These are phyloP conservation scores for Xylaria grammica DNA, from an alignment of 495 filamentous ascomycete genomes.

Conservation along the genomic window DNA sequence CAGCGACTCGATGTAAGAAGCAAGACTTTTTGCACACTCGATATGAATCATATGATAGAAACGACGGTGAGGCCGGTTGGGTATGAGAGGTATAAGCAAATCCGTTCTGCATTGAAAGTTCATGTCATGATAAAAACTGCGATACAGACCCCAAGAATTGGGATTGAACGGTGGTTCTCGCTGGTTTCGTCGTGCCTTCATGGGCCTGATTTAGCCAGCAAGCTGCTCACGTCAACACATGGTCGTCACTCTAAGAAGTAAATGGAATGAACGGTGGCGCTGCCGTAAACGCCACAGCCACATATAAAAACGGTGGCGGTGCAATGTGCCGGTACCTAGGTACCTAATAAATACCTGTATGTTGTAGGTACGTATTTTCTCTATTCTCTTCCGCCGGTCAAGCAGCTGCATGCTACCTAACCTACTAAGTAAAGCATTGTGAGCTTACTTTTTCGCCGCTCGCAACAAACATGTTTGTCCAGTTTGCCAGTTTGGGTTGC, in stretches of 20 bases:
- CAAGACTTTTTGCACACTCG: background rate
- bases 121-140: background rate
- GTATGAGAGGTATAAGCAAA: background rate
- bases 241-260: background rate
- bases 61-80: background rate
- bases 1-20: background rate
- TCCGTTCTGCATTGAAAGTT: background rate
- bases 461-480: too few species aligned
- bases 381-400: too few species aligned
- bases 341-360: too few species aligned
- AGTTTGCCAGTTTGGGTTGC: too few species aligned
- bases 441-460: too few species aligned
- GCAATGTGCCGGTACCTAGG: background rate
- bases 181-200: conserved; percentile 1
- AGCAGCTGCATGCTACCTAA: too few species aligned
- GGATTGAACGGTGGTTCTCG: background rate
- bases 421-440: too few species aligned
- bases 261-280: background rate
- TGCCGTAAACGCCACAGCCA: background rate
- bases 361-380: too few species aligned
- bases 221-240: conserved; percentile 37
- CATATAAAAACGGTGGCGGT: conserved; percentile 9
- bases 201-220: conserved; percentile 36
- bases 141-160: background rate
- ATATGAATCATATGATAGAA: conserved; percentile 2